Evolutionary conservation across 2,329 filamentous ascomycete species (phyloP), one percentile per base, ranked within the genome.

Genomic region (Incumbomyces delicatus): DNA sequence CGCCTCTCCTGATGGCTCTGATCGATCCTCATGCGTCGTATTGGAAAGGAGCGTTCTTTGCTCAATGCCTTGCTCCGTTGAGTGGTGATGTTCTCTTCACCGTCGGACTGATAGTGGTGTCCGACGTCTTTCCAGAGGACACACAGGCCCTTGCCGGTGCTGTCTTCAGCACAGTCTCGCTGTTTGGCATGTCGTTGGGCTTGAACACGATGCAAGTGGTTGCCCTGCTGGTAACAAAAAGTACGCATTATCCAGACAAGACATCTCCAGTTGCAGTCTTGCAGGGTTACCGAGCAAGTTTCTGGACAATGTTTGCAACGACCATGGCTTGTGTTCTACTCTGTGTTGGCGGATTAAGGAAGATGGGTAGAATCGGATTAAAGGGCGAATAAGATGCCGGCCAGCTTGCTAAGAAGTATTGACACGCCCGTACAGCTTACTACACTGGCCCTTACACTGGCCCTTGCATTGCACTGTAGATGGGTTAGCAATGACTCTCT

Each of bases 111-210:
- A 66, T 81, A 16, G 61, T 59, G 2, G 70, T 80, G 6, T 69
- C 70, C 0, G 71, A 75, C 12, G 69, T 66, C 2, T 81, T 80
- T 50, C 72, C 75, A 0, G 64, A 70, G n/a, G 62, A 75, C 7
- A 78, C 69, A 1, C 77, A 81, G 48, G 74, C 74, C 0, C 62
- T 82, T 0, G 77, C 76, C 0, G 79, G 78, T 0, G 77, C 75
- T 0, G 77, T 82, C 0, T 81, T 81, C 59, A 80, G 78, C 50
- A 78, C 76, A 0, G 65, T 74, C 1, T 63, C 69, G 0, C 76
- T 81, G 51, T 72, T 81, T 46, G 77, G 77, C 0, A 71, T 68
- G 14, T 68, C 71, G 0, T 63, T 79, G 1, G 75, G 74, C 0
- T 57, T 79, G 2, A 73, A 74, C 6, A 59, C 74, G 2, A 70